Conservation (phyloP, 345 rosid genomes). For the Aquilaria sinensis region DNA sequence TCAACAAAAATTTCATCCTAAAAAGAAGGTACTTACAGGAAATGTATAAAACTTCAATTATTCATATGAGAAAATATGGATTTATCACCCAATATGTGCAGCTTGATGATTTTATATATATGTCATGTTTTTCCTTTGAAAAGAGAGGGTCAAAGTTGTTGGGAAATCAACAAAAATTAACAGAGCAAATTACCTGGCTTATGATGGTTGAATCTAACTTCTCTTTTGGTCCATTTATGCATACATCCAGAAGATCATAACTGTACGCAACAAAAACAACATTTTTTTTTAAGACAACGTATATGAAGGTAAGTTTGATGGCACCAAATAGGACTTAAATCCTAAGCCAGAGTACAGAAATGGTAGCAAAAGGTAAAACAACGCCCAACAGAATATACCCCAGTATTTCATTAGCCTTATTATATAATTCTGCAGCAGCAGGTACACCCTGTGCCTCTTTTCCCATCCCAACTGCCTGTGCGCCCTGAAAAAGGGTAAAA, state of each 20-base stretch:
- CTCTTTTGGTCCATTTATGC: slow-evolving; percentile 89
- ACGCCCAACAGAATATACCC: slow-evolving; percentile 30
- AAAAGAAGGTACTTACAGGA: background rate
- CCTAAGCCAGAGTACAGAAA: background rate
- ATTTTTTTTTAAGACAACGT: slow-evolving; percentile 2
- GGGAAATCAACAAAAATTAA: background rate
- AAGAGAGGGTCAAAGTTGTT: no score
- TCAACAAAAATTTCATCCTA: background rate
- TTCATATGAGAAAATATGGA: background rate
- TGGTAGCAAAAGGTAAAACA: background rate
- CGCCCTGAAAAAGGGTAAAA: slow-evolving; percentile 48
- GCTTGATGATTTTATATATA: no score
- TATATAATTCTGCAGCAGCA: slow-evolving; percentile 70
- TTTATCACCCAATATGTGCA: no score
- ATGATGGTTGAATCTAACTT: slow-evolving; percentile 91
- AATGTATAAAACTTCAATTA: background rate
- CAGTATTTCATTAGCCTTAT: slow-evolving; percentile 72
- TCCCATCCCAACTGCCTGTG: slow-evolving; percentile 98
- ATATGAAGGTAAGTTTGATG: background rate
- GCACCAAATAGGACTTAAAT: background rate
- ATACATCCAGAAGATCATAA: slow-evolving; percentile 89
- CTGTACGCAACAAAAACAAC: slow-evolving; percentile 31
- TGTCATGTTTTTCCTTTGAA: no score
- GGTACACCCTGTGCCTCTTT: slow-evolving; percentile 75
- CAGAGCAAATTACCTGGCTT: slow-evolving; percentile 64